Percentiles rank a stretch among this genome's conserved stretches.
Conservation (phyloP, 2,329 filamentous ascomycete species). For the Phoma sp. region DNA sequence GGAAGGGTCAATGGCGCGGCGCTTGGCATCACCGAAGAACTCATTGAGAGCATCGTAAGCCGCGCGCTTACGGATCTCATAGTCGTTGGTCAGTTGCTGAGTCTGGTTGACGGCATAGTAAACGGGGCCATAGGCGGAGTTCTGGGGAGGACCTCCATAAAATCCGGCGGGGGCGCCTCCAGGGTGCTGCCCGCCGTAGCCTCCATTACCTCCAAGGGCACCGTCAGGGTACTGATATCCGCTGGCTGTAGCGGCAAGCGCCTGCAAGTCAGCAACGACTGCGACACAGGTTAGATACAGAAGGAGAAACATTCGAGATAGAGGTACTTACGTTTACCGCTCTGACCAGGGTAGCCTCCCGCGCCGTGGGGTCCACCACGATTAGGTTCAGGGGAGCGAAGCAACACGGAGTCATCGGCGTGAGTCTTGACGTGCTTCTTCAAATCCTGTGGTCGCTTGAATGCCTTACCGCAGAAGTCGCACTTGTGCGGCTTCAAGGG, state of each 20-base stretch:
- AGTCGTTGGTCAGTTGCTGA: constrained; percentile 70
- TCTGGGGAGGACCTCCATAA: constrained; percentile 61
- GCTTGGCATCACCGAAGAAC: constrained; percentile 92
- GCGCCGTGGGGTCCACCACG: constrained; percentile 49
- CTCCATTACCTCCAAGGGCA: constrained; percentile 43
- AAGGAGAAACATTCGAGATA: constrained; percentile 20
- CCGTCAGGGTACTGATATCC: constrained; percentile 56
- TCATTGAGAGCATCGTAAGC: constrained; percentile 89
- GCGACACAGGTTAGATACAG: constrained; percentile 44
- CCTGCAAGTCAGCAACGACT: constrained; percentile 56
- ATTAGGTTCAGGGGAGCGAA: constrained; percentile 67
- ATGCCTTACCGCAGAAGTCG: constrained; percentile 97
- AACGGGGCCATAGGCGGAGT: constrained; percentile 68
- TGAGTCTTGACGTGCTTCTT: constrained; percentile 99
- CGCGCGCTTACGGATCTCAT: constrained; percentile 77
- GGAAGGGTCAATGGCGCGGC: constrained; percentile 83
- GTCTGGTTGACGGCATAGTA: constrained; percentile 76
- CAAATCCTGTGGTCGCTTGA: constrained; percentile 97
- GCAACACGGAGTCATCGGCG: constrained; percentile 86
- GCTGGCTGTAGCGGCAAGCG: constrained; percentile 56
- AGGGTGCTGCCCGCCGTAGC: constrained; percentile 59
- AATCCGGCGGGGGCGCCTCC: constrained; percentile 54
- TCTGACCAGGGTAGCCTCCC: constrained; percentile 43
- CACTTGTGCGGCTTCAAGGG: constrained; percentile 99
- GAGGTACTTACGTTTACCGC: constrained; percentile 49